Evolutionary conservation across 225 moss, liverwort and hornwort genomes (phyloP), one percentile per base, ranked within the genome.

Genomic region (Anthoceros angustus): DNA sequence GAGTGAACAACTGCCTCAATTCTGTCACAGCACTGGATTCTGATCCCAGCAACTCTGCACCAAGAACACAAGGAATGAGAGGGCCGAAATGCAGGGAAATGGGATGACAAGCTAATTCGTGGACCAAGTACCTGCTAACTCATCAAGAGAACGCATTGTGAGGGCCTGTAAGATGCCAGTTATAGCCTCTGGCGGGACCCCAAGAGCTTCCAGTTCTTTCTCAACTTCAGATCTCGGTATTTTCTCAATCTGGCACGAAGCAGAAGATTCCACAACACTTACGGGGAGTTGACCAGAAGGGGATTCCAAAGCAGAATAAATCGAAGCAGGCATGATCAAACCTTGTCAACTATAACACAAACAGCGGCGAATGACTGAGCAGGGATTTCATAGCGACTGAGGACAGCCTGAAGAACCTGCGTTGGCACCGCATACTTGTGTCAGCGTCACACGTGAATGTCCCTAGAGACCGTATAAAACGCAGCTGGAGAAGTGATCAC

Each of bases 311-410:
- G 40, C 12, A 10, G 40, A 65, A 25, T 25, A n/a, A 25, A 25
- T n/a, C 39, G 0, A 20, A 9, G 43, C 9, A 10, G 16, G 38
- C 15, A 67, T 25, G 2, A 8, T 7, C 41, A 18, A 61, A 95
- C 90, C 91, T 95, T 95, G 78, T 95, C 91, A 62, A 95, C 85
- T 69, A 91, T 79, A n/a, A 91, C 88, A 73, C 95, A 95, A 39
- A 95, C 91, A 67, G 91, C 82, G 71, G 91, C 88, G 79, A 95
- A 91, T 15, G 82, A 86, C 64, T 75, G 83, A 43, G 80, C 75
- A 23, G 74, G 80, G 38, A 95, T 82, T 20, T 74, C 68, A 65
- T 82, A 82, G 64, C 74, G 72, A 43, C 82, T 83, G 25, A 95
- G 75, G 32, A 95, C 82, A 70, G 85, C 88, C 84, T 95, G 91